Percentiles rank a stretch among this genome's conserved stretches.
These are phyloP conservation scores for Aspergillus funiculosus DNA, from an alignment of 495 filamentous ascomycete genomes.

Conservation along the genomic window DNA sequence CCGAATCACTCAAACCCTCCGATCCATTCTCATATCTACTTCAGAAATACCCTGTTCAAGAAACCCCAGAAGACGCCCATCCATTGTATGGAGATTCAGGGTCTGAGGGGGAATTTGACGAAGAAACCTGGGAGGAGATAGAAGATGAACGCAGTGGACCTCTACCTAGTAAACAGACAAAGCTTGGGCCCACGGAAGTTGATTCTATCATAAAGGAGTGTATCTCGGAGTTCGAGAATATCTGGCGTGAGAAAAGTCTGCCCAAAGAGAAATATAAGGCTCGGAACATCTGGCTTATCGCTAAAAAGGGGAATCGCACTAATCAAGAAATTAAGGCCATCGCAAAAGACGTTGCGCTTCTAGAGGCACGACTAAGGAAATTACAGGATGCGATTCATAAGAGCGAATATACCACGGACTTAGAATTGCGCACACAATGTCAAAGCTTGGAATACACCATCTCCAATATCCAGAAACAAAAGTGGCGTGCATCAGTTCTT, in stretches of 20 bases:
- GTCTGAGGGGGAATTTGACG: slow-evolving; percentile 49
- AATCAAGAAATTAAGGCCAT: slow-evolving; percentile 25
- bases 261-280: slow-evolving; percentile 51
- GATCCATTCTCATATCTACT: slow-evolving; percentile 27
- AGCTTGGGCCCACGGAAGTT: slow-evolving; percentile 44
- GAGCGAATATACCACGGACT: slow-evolving; percentile 43
- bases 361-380: slow-evolving; percentile 47
- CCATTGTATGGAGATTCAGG: slow-evolving; percentile 64
- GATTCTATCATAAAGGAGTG: slow-evolving; percentile 46
- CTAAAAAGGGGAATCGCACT: slow-evolving; percentile 28
- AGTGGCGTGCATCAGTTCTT: slow-evolving; percentile 52
- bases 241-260: slow-evolving; percentile 53
- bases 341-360: slow-evolving; percentile 22
- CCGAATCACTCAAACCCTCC: not conserved
- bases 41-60: slow-evolving; percentile 40
- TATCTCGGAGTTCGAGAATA: slow-evolving; percentile 45
- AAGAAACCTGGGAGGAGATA: slow-evolving; percentile 58
- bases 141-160: slow-evolving; percentile 44
- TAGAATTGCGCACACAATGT: slow-evolving; percentile 47
- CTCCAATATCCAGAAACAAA: slow-evolving; percentile 47
- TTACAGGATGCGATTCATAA: slow-evolving; percentile 44
- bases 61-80: slow-evolving; percentile 44
- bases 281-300: slow-evolving; percentile 55
- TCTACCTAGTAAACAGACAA: slow-evolving; percentile 11
- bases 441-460: slow-evolving; percentile 56